These are phyloP conservation scores for Ambrosiella beaveri DNA, from an alignment of 2,329 filamentous ascomycete genomes.

Conservation along the genomic window DNA sequence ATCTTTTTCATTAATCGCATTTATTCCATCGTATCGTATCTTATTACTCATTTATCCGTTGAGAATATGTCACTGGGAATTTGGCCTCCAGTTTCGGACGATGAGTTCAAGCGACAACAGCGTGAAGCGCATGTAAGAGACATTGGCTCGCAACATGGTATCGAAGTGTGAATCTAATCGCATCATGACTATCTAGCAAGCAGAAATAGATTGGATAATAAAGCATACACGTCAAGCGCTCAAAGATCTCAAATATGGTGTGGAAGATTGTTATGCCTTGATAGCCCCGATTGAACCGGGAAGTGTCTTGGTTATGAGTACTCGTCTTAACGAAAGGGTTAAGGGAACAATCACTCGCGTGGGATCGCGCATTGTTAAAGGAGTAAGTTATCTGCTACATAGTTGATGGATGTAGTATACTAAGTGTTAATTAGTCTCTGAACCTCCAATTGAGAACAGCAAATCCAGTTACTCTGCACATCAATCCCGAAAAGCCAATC, in stretches of 20 bases:
- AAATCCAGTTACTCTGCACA: constrained; percentile 30
- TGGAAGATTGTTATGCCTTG: constrained; percentile 77
- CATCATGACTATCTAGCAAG: constrained; percentile 21
- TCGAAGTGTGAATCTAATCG: neutral
- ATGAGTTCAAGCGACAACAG: constrained; percentile 32
- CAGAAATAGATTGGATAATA: constrained; percentile 39
- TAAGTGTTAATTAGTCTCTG: constrained; percentile 38
- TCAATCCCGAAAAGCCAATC: constrained; percentile 33
- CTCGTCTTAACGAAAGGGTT: constrained; percentile 68
- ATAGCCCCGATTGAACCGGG: constrained; percentile 72
- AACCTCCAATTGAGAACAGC: constrained; percentile 60
- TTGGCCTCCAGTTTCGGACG: constrained; percentile 36
- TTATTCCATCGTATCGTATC: neutral
- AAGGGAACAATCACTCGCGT: constrained; percentile 86
- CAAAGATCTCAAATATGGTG: constrained; percentile 39
- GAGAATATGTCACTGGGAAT: constrained; percentile 37
- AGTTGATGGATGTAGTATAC: neutral
- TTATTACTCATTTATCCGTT: neutral
- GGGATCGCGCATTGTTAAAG: constrained; percentile 81
- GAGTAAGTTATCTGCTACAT: constrained; percentile 37
- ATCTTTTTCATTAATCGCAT: neutral
- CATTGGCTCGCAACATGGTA: neutral
- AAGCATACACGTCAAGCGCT: constrained; percentile 31
- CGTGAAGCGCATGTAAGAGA: constrained; percentile 32
- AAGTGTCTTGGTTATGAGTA: constrained; percentile 78